These are phyloP conservation scores for Phenoliferia sp. DNA, from an alignment of 1,284 basidiomycete species.

Conservation along the genomic window DNA sequence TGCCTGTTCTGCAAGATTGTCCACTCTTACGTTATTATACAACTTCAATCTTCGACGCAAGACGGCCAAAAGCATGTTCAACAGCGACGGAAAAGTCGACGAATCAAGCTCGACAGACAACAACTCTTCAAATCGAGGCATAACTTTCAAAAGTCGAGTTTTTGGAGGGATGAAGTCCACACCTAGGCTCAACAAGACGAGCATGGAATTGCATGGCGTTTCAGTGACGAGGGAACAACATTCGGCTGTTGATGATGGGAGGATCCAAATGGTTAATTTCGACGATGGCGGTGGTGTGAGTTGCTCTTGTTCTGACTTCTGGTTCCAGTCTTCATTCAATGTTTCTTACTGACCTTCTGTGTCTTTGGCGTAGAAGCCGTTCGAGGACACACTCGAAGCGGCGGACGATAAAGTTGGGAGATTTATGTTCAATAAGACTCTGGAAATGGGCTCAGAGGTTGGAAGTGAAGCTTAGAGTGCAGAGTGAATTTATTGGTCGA, in stretches of 20 bases:
- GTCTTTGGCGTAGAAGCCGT: too few species aligned
- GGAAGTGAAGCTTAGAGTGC: too few species aligned
- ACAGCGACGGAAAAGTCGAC: not conserved
- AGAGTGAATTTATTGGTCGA: too few species aligned
- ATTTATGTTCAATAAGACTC: too few species aligned
- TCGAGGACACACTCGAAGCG: too few species aligned
- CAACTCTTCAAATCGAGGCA: not conserved
- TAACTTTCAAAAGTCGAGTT: not conserved
- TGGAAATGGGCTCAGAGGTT: too few species aligned
- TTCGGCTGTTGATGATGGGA: not conserved
- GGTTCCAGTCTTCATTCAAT: too few species aligned
- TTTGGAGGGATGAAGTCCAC: not conserved
- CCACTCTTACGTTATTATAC: not conserved
- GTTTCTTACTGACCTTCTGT: too few species aligned
- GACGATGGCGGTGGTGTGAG: too few species aligned
- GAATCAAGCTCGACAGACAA: not conserved
- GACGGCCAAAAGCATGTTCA: not conserved
- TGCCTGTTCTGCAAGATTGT: not conserved
- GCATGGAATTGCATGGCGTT: not conserved
- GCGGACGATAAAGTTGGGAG: too few species aligned
- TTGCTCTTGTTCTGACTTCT: too few species aligned
- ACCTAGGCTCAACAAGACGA: not conserved
- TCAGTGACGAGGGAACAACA: not conserved
- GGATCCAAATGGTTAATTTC: not conserved
- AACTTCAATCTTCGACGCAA: not conserved